These are phyloP conservation scores for Lentinula aciculospora DNA, from an alignment of 768 basidiomycete genomes.

Conservation along the genomic window DNA sequence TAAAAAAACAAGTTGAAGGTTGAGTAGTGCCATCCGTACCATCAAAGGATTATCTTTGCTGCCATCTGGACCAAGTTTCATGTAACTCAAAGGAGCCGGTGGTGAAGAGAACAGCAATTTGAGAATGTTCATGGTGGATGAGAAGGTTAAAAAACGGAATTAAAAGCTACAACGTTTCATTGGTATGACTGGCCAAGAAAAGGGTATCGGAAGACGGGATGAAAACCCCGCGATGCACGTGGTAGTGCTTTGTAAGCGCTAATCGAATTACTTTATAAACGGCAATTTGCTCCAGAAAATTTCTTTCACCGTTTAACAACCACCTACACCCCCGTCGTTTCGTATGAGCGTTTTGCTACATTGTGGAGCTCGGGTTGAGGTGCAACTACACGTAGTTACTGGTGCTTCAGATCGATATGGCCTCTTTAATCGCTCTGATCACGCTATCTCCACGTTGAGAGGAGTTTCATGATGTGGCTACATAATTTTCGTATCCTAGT, in stretches of 20 bases:
- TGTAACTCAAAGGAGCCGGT: slow-evolving; percentile 42
- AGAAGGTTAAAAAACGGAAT: background rate
- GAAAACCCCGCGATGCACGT: background rate
- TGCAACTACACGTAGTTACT: slow-evolving; percentile 25
- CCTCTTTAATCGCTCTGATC: slow-evolving; percentile 86
- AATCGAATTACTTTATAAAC: background rate
- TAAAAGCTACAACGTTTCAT: background rate
- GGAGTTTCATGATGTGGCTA: slow-evolving; percentile 88
- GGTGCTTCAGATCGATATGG: slow-evolving; percentile 48
- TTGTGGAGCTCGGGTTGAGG: slow-evolving; percentile 36
- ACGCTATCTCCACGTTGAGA: slow-evolving; percentile 59
- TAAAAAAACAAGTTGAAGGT: background rate
- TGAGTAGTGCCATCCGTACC: slow-evolving; percentile 34
- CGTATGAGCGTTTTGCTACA: slow-evolving; percentile 59
- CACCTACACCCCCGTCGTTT: slow-evolving; percentile 20
- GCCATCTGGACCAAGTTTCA: slow-evolving; percentile 54
- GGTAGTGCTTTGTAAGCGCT: background rate
- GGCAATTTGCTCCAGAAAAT: background rate
- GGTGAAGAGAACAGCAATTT: slow-evolving; percentile 22
- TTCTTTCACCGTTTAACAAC: slow-evolving; percentile 4
- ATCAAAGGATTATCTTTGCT: slow-evolving; percentile 55
- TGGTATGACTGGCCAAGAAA: background rate
- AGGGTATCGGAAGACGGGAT: background rate
- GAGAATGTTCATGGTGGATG: slow-evolving; percentile 22
- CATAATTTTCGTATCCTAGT: slow-evolving; percentile 21